Base-by-base conservation (phyloP, 345 rosid genomes). In the Aegle marmelos region DNA sequence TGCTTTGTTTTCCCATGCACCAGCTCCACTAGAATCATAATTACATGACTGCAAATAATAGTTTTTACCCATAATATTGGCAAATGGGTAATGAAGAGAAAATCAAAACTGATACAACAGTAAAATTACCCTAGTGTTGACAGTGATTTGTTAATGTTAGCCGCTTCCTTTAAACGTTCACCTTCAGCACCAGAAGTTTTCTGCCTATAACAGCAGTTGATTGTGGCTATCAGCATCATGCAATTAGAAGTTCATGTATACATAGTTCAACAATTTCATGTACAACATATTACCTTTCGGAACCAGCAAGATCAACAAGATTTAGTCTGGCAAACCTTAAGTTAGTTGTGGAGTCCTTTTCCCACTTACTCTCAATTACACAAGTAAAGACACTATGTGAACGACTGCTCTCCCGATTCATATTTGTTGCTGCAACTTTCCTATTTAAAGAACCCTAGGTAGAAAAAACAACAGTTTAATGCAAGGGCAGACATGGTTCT, bases 111-210 rank as follows among this genome's bases (percentile, higher is more conserved):
- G 14, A 77, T 25, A 59, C 36, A 63, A 64, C 24, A 48, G 11
- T 45, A 57, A 6, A 7, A 62, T 75, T 92, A 95, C 99, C 99
- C 99, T 66, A 95, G 87, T 48, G 99, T 93, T 70, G 99, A 95
- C 75, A 95, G 76, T 70, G 99, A 94, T 87, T 94, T 95, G 85
- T 95, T 95, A 83, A 95, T 95, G 76, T 79, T 95, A 78, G 98
- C 98, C 72, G 99, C 99, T 92, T 95, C 99, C 80, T 94, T 95
- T 62, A 95, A 79, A 68, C 99, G 98, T 63, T 95, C 98, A 68
- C 99, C 99, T 79, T 95, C 99, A 79, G 98, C 98, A 72, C 99
- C 99, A 70, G 99, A 95, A 79, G 90, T 90, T 85, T 95, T 95
- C 82, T 93, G 98, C 91, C 99, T 95, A 79, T 79, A 75, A 76